phyloP scores from a whole-genome alignment of 108 stramenopile species.

The Fistulifera pelliculosa region DNA sequence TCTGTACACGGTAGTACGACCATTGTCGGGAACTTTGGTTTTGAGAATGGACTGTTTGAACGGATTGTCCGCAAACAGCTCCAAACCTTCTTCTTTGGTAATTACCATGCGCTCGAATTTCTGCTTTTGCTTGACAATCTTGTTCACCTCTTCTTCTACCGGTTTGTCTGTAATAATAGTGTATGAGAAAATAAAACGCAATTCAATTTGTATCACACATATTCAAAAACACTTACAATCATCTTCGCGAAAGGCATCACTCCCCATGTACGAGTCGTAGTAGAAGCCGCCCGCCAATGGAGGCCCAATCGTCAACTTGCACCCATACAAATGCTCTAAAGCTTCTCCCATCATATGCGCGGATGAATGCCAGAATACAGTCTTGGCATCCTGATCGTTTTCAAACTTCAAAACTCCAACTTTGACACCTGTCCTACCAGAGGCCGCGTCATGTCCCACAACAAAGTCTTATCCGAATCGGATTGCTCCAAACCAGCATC shows the following conservation, averaged over 20 bases:
- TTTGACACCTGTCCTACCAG: constrained; percentile 82
- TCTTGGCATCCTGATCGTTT: constrained; percentile 82
- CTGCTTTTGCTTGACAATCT: constrained; percentile 92
- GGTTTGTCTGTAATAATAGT: constrained; percentile 35
- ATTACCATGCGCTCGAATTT: constrained; percentile 97
- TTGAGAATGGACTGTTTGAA: constrained; percentile 93
- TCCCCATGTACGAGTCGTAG: constrained; percentile 99
- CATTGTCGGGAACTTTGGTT: constrained; percentile 93
- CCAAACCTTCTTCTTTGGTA: constrained; percentile 95
- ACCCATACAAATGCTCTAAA: constrained; percentile 90
- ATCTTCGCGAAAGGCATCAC: constrained; percentile 76
- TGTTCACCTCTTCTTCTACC: constrained; percentile 73
- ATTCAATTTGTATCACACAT: not conserved
- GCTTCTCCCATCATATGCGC: constrained; percentile 97
- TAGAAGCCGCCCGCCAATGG: constrained; percentile 95
- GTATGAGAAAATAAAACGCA: constrained; percentile 3
- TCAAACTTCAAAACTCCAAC: constrained; percentile 90
- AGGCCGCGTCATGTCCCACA: constrained; percentile 96
- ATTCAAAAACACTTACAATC: constrained; percentile 62
- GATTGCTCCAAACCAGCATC: constrained; percentile 55
- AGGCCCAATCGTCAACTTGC: constrained; percentile 93
- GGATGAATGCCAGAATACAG: constrained; percentile 98
- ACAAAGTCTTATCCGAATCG: constrained; percentile 40
- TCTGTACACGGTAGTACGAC: constrained; percentile 94
- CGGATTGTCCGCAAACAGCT: constrained; percentile 95